Percentiles rank a stretch among this genome's conserved stretches.
phyloP scores from a whole-genome alignment of 2,329 filamentous ascomycete species.

The Fusarium sp. region DNA sequence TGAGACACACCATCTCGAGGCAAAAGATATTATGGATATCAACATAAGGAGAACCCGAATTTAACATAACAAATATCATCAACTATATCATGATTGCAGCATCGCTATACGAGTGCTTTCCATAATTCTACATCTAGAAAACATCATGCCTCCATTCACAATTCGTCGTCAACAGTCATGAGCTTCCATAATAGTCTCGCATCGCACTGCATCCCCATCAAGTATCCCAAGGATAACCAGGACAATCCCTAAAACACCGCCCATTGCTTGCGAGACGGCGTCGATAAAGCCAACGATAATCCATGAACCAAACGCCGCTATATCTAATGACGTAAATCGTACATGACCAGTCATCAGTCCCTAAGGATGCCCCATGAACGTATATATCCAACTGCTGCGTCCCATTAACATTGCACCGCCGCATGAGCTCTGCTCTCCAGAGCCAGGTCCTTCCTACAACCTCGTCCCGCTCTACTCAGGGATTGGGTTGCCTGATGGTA shows the following conservation, averaged over 20 bases:
- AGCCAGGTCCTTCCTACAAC: constrained; percentile 14
- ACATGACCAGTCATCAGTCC: constrained; percentile 49
- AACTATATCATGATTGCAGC: constrained; percentile 30
- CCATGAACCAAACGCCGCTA: constrained; percentile 51
- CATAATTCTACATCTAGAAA: constrained; percentile 35
- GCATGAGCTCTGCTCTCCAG: constrained; percentile 8
- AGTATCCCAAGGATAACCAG: constrained; percentile 38
- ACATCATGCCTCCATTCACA: constrained; percentile 33
- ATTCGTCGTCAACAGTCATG: constrained; percentile 37
- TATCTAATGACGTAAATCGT: constrained; percentile 51
- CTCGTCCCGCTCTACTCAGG: constrained; percentile 50
- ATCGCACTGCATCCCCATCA: constrained; percentile 14
- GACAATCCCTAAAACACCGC: constrained; percentile 30
- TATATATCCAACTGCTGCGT: constrained; percentile 48
- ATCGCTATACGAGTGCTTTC: constrained; percentile 32
- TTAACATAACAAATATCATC: constrained; percentile 18
- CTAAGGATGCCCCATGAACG: constrained; percentile 43
- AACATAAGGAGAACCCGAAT: background rate
- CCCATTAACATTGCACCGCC: constrained; percentile 38
- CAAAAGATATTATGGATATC: background rate
- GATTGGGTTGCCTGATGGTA: constrained; percentile 50
- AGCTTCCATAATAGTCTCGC: constrained; percentile 30
- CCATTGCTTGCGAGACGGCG: constrained; percentile 43
- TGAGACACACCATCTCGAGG: background rate
- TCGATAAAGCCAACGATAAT: constrained; percentile 48